A percentile compares a stretch with the other conserved stretches of the same genome.
phyloP scores from a whole-genome alignment of 768 basidiomycete species.

The Rhizopogon roseolus region DNA sequence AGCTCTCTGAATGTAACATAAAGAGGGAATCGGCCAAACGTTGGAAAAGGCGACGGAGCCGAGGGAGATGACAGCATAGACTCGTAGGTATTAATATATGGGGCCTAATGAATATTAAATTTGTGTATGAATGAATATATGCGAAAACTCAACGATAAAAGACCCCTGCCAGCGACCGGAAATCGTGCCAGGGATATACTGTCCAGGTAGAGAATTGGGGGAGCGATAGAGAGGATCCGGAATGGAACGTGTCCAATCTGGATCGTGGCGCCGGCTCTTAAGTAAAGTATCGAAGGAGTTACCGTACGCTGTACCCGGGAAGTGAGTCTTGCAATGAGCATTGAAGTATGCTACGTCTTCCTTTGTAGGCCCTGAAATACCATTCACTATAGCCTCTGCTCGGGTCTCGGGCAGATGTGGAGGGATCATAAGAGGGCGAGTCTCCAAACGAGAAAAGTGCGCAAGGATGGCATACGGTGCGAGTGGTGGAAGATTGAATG shows the following conservation, averaged over 20 bases:
- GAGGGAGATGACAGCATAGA: conserved; percentile 29
- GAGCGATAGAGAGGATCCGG: background rate
- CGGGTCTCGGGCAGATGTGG: conserved; percentile 35
- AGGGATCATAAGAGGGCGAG: conserved; percentile 29
- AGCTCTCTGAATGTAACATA: conserved; percentile 47
- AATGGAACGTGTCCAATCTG: conserved; percentile 24
- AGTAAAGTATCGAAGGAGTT: conserved; percentile 12
- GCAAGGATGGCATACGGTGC: conserved; percentile 43
- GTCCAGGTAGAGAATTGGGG: conserved; percentile 3
- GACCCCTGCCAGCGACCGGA: conserved; percentile 49
- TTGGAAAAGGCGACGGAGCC: conserved; percentile 30
- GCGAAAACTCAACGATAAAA: conserved; percentile 30
- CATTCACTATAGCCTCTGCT: conserved; percentile 24
- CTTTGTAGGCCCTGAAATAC: conserved; percentile 36
- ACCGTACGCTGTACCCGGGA: conserved; percentile 20
- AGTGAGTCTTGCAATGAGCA: conserved; percentile 36
- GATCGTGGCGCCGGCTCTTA: conserved; percentile 27
- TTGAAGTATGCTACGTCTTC: conserved; percentile 44
- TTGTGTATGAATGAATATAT: background rate
- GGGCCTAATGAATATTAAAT: conserved; percentile 26
- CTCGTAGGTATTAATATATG: conserved; percentile 33
- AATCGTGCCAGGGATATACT: conserved; percentile 40
- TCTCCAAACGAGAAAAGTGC: conserved; percentile 43
- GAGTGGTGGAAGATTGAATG: conserved; percentile 35
- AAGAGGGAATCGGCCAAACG: conserved; percentile 39